Conservation (phyloP, 768 basidiomycete genomes). For the Artomyces pyxidatus region DNA sequence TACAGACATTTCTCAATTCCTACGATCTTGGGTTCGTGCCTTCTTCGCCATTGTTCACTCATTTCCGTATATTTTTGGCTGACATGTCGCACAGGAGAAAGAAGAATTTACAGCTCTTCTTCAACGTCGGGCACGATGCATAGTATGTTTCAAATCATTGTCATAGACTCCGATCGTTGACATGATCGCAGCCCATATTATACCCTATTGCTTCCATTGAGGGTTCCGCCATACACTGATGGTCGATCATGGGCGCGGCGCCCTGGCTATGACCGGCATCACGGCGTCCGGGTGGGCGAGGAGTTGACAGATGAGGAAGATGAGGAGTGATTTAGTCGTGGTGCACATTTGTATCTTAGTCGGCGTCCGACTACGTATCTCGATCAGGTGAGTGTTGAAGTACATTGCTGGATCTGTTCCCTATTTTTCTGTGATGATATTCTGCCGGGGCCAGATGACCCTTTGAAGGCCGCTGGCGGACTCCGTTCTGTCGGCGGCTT, state of each 20-base stretch:
- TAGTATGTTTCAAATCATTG: conserved; percentile 50
- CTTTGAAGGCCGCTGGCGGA: conserved; percentile 32
- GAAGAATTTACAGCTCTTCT: conserved; percentile 75
- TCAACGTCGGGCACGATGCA: conserved; percentile 73
- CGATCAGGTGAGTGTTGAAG: conserved; percentile 15
- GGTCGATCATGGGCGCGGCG: conserved; percentile 75
- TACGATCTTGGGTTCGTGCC: conserved; percentile 77
- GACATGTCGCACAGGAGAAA: conserved; percentile 31
- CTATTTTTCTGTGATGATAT: conserved; percentile 42
- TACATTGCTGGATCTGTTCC: conserved; percentile 7
- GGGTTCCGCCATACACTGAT: conserved; percentile 75
- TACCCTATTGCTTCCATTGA: conserved; percentile 78
- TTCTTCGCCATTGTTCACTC: not conserved
- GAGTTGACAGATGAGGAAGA: conserved; percentile 79
- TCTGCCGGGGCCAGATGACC: conserved; percentile 85
- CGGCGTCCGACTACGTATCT: too few species aligned
- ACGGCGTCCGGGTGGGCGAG: conserved; percentile 63
- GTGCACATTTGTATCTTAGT: too few species aligned
- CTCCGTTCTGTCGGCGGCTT: conserved; percentile 9
- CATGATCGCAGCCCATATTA: conserved; percentile 47
- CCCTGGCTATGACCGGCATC: conserved; percentile 52
- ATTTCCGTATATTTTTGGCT: not conserved
- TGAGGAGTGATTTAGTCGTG: too few species aligned
- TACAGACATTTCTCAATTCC: conserved; percentile 76
- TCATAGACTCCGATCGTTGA: not conserved